Percentiles rank a stretch among this genome's conserved stretches.
These are phyloP conservation scores for Nicotiana tabacum DNA, from an alignment of 257 asterid species.

Conservation along the genomic window DNA sequence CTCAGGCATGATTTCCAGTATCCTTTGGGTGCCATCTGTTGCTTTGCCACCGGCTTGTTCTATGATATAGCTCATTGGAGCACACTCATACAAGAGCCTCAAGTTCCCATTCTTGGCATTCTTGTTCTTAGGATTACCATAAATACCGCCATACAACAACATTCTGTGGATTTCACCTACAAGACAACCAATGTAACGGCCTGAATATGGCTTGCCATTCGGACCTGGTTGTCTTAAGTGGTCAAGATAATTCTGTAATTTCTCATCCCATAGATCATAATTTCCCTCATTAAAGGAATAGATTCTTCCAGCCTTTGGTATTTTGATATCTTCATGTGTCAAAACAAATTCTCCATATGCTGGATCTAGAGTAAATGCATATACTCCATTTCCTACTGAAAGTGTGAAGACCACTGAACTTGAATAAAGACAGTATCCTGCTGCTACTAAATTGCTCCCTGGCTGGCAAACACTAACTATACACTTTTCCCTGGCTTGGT, in stretches of 20 bases:
- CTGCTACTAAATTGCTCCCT: constrained; percentile 77
- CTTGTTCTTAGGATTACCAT: constrained; percentile 73
- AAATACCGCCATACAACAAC: constrained; percentile 79
- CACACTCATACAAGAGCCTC: constrained; percentile 92
- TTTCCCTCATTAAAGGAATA: constrained; percentile 90
- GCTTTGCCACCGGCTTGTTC: constrained; percentile 89
- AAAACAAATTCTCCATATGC: constrained; percentile 87
- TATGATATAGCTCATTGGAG: constrained; percentile 79
- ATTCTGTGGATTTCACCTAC: constrained; percentile 92
- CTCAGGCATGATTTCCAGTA: constrained; percentile 64
- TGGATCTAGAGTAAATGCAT: constrained; percentile 77
- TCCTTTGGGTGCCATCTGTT: constrained; percentile 49
- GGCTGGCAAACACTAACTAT: constrained; percentile 89
- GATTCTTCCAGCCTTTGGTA: constrained; percentile 76
- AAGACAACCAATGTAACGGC: constrained; percentile 81
- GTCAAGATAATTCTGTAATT: constrained; percentile 74
- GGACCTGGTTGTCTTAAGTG: constrained; percentile 93
- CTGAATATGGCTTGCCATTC: constrained; percentile 82
- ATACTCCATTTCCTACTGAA: constrained; percentile 77
- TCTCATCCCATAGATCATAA: constrained; percentile 85
- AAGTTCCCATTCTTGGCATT: constrained; percentile 87
- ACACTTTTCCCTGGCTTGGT: constrained; percentile 44
- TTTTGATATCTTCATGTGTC: constrained; percentile 63
- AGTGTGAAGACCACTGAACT: constrained; percentile 76
- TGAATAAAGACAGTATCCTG: constrained; percentile 96